Evolutionary conservation across 2,329 filamentous ascomycete species (phyloP), one percentile per base, ranked within the genome.

Genomic region (Monilinia polystroma): DNA sequence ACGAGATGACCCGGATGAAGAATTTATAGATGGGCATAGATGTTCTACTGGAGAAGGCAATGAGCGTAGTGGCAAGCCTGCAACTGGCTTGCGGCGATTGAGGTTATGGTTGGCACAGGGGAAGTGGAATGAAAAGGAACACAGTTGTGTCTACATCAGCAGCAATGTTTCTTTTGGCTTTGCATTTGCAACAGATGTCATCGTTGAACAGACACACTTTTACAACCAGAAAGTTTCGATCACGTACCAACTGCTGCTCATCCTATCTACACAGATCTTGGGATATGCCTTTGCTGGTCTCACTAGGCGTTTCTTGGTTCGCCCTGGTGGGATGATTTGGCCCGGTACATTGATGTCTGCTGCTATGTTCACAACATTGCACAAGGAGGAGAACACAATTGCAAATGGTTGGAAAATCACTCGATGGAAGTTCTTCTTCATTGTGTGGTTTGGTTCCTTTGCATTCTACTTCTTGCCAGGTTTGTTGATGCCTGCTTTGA

Each of bases 121-220:
- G 3, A 83, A 81, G 47, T 95, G 92, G 92, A 95, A 95, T 75
- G 89, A 93, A 75, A 95, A 95, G 76, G 91, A 95, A 76, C 92
- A 95, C 77, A 91, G 89, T 53, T 95, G 91, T 75, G 91, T 95
- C 63, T 95, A 95, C 73, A 92, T 95, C 72, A 92, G 90, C 81
- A 94, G 91, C 79, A 95, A 95, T 75, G 91, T 95, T 53, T 92
- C 91, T 26, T 95, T 95, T 76, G 92, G 91, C 2, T 95, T 95
- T 78, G 91, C 92, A 35, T 95, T 95, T 78, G 91, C 91, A 10
- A 95, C 92, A 38, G 91, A 95, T 79, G 90, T 95, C 68, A 95
- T 96, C 72, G 91, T 96, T 64, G 92, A 96, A 77, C 92, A 96
- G 80, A 92, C 91, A 35, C 87, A 91, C 69, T 96, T 96, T 77